Conservation (phyloP, 176 grass and related monocot species). For the Carex scoparia region DNA sequence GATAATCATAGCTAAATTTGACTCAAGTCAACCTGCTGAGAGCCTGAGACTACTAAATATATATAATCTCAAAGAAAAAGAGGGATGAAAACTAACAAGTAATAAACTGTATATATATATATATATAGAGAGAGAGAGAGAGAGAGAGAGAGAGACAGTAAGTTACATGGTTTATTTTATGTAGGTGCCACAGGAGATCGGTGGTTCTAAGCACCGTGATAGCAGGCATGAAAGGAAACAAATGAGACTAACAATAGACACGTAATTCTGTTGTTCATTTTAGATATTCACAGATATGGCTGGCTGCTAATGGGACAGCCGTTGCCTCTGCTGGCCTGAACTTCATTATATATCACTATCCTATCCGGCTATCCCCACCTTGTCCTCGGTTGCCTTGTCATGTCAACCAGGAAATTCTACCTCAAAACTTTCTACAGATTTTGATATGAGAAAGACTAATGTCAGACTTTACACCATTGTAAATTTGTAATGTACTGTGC, state of each 20-base stretch:
- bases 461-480: neutral
- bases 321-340: neutral
- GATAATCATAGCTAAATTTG: neutral
- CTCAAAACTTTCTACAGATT: neutral
- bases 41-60: neutral
- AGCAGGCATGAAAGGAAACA: neutral
- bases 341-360: neutral
- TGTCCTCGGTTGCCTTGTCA: slow-evolving; percentile 5
- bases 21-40: neutral
- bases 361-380: neutral
- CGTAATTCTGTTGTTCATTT: neutral
- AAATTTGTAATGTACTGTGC: neutral
- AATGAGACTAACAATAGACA: neutral
- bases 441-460: neutral
- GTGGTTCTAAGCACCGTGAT: neutral
- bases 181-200: slow-evolving; percentile 7
- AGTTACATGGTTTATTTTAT: neutral
- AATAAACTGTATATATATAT: too few species aligned
- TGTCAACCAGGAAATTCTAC: neutral
- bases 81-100: neutral
- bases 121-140: too few species aligned
- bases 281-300: neutral
- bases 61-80: neutral
- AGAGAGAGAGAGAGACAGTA: too few species aligned
- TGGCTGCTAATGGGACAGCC: neutral